Evolutionary conservation across 192 early-diverging fungal species (phyloP), one percentile per base, ranked within the genome.

Genomic region (Gigaspora rosea): DNA sequence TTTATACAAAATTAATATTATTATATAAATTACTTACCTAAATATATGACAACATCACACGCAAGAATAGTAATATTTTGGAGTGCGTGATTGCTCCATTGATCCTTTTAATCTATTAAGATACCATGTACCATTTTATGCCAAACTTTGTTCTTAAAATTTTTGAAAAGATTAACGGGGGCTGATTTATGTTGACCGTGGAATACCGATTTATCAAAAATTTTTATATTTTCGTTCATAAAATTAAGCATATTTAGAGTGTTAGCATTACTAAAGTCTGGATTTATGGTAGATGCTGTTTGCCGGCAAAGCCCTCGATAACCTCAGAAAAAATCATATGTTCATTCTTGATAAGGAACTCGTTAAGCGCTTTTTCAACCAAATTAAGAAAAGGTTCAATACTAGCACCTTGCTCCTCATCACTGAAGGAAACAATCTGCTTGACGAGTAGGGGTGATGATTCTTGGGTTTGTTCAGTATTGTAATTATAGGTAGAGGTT

Each of bases 301-400:
- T 71, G 32, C 7, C 11, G 10, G 49, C 50, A 33, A 71, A 71
- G 18, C 2, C 33, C 4, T 71, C 3, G 2, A 52, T 22, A n/a
- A 71, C 50, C 16, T n/a, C 8, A 2, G 33, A 71, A 71, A 50
- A 50, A 71, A 71, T 71, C 7, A 52, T 71, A 52, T n/a, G 22
- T 71, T 71, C 68, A 15, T 71, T 71, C 8, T 54, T 52, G n/a
- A 71, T 33, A 54, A 71, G 69, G 27, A 71, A 71, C 1, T 71
- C 50, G 32, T 71, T 33, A 54, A 51, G 20, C 52, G 69, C 50
- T 71, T 56, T 54, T 33, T 71, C 69, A 27, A 33, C 49, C 20
- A 54, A 36, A 51, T 69, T 47, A 49, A 69, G 18, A 51, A 69
- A 0, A 49, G 66, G 66, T 51, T 69, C 66, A 22, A 69, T 69